Base-by-base conservation (phyloP, 305 asterid genomes). In the Solanum chacoense region DNA sequence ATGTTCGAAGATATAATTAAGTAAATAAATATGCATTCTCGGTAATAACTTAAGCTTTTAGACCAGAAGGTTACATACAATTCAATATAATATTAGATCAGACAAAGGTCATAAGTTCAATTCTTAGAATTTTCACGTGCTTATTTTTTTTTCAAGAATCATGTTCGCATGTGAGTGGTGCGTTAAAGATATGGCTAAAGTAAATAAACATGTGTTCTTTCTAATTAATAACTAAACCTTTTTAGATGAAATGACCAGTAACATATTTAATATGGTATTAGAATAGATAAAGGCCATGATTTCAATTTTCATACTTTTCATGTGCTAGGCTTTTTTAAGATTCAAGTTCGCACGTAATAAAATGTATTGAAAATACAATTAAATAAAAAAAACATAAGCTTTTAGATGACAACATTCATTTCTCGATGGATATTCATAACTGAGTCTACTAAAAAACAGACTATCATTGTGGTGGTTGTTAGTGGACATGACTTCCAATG, bases 261-360 rank as follows among this genome's bases (percentile, higher is more conserved):
- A 7, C 40, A 31, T 16, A 18, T 32, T 35, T 3, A 76, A 32
- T 20, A 35, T 22, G 10, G 13, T 10, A 76, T 20, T 35, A 5
- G 20, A 6, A 5, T 3, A 35, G 1, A 11, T 4, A 75, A 0
- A 75, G 0, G 0, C 10, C 10, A 13, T 45, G 1, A 28, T 1
- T 26, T 81, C 16, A 26, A 0, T 42, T 24, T 11, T 22, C 12
- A 0, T 9, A 22, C 3, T 31, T 31, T 29, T 29, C 36, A 72
- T 2, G 78, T 72, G n/a, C 6, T 73, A 31, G 13, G 13, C 10
- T 31, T 73, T 59, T 59, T 59, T 59, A 3, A 59, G 26, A 20
- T 8, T 59, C 40, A 31, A 8, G 79, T 31, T 12, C 0, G 35
- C 29, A 28, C 0, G 11, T 71, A 29, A 71, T 16, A 31, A 16